These are phyloP conservation scores for Colletotrichum tropicale DNA, from an alignment of 2,329 filamentous ascomycete species.

Conservation along the genomic window DNA sequence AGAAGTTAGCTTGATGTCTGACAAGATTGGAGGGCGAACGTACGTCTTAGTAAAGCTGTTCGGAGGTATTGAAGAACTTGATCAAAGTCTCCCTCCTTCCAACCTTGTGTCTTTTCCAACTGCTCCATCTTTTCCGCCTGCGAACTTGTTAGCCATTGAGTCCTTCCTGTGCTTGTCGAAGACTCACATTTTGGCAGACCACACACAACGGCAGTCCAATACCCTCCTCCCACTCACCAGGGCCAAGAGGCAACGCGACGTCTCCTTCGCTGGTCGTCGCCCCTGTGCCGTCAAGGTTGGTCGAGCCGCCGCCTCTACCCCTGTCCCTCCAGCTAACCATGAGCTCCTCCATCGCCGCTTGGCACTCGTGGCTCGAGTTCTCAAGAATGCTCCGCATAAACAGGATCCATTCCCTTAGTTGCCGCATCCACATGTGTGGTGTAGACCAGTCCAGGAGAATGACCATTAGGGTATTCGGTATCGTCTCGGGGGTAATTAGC, in stretches of 20 bases:
- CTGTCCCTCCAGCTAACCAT: constrained; percentile 82
- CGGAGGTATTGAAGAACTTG: constrained; percentile 92
- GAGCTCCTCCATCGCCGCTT: constrained; percentile 84
- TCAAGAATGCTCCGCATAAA: constrained; percentile 79
- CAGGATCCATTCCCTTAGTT: constrained; percentile 88
- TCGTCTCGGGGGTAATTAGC: constrained; percentile 81
- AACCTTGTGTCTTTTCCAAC: constrained; percentile 86
- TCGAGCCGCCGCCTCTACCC: constrained; percentile 67
- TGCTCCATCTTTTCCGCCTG: constrained; percentile 89
- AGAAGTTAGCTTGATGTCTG: constrained; percentile 23
- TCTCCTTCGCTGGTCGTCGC: constrained; percentile 67
- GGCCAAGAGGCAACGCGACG: constrained; percentile 77
- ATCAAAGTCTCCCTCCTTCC: constrained; percentile 97
- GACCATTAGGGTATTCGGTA: constrained; percentile 86
- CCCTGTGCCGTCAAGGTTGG: constrained; percentile 65
- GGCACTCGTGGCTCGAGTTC: constrained; percentile 76
- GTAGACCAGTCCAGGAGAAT: constrained; percentile 95
- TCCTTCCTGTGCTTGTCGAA: background rate
- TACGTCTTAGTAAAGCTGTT: constrained; percentile 86
- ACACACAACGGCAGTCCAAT: constrained; percentile 87
- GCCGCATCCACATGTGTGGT: constrained; percentile 90
- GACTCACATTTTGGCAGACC: constrained; percentile 88
- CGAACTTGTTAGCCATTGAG: constrained; percentile 23
- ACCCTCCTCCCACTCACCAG: constrained; percentile 92
- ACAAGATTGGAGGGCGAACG: constrained; percentile 34